These are phyloP conservation scores for Hypoxylon fuscum DNA, from an alignment of 495 filamentous ascomycete species.

Conservation along the genomic window DNA sequence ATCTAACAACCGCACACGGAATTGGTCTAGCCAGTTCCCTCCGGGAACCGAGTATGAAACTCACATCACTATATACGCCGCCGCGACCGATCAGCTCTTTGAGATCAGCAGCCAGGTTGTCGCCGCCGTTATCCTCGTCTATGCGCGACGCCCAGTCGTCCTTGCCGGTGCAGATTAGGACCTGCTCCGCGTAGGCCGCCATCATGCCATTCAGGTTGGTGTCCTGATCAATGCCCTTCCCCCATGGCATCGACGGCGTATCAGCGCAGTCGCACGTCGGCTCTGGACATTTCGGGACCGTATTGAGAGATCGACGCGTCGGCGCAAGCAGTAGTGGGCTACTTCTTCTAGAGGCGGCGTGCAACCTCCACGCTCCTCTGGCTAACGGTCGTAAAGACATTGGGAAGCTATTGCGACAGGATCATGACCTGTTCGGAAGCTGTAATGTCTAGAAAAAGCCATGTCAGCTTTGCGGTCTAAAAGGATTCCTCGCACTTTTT, in stretches of 20 bases:
- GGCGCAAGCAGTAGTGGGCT: not conserved
- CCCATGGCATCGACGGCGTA: conserved; percentile 69
- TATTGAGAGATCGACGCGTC: conserved; percentile 50
- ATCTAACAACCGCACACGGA: conserved; percentile 21
- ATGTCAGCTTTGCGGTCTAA: conserved; percentile 19
- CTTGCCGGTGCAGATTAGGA: conserved; percentile 82
- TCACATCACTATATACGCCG: conserved; percentile 75
- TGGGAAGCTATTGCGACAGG: conserved; percentile 6
- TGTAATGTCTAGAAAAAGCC: conserved; percentile 7
- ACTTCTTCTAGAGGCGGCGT: conserved; percentile 14
- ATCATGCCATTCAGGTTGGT: conserved; percentile 77
- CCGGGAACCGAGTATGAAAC: conserved; percentile 44
- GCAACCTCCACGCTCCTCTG: conserved; percentile 27
- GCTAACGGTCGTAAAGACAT: conserved; percentile 40
- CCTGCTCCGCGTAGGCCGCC: conserved; percentile 79
- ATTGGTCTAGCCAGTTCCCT: conserved; percentile 7
- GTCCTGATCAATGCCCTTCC: conserved; percentile 77
- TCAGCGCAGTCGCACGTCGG: conserved; percentile 75
- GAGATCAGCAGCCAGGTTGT: conserved; percentile 75
- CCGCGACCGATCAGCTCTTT: conserved; percentile 72
- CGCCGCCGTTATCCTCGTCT: conserved; percentile 60
- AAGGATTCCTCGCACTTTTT: conserved; percentile 6
- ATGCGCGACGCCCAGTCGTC: conserved; percentile 82
- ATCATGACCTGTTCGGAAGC: conserved; percentile 17
- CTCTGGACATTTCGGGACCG: conserved; percentile 71